Evolutionary conservation across 768 basidiomycete genomes (phyloP).

Genomic region (Suillus discolor): DNA sequence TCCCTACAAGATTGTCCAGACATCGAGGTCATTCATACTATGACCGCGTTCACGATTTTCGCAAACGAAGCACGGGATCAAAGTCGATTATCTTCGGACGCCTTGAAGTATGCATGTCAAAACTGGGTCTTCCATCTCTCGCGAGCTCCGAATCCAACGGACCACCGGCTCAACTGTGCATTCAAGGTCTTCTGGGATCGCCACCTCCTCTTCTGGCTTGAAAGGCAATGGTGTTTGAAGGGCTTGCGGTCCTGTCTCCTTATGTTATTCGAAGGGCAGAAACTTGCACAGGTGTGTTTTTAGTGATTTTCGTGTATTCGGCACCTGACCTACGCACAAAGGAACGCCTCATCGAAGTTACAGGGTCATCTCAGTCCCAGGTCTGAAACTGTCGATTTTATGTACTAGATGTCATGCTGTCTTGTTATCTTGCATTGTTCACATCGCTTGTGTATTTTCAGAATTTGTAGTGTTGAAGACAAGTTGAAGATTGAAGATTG

Average conservation of each 20-base stretch:
- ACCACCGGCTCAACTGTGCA: not conserved
- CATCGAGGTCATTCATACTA: not conserved
- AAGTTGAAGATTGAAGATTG: no score
- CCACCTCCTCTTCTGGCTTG: not conserved
- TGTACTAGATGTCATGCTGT: not conserved
- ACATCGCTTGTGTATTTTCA: no score
- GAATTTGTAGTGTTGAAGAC: no score
- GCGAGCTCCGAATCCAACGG: not conserved
- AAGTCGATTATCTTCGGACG: not conserved
- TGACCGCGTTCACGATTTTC: not conserved
- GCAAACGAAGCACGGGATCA: not conserved
- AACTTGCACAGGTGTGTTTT: not conserved
- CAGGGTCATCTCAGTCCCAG: not conserved
- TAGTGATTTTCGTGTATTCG: not conserved
- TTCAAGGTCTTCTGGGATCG: not conserved
- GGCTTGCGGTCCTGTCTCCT: not conserved
- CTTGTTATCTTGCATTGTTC: no score
- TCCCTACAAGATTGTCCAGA: not conserved
- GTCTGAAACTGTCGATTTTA: not conserved
- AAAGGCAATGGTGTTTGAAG: not conserved
- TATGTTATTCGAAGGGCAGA: not conserved
- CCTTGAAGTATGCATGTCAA: not conserved
- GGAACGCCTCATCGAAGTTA: not conserved
- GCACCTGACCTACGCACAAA: not conserved
- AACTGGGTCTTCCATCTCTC: not conserved